Conservation (phyloP, 169 alveolate genomes). For the Eimeria sp. region DNA sequence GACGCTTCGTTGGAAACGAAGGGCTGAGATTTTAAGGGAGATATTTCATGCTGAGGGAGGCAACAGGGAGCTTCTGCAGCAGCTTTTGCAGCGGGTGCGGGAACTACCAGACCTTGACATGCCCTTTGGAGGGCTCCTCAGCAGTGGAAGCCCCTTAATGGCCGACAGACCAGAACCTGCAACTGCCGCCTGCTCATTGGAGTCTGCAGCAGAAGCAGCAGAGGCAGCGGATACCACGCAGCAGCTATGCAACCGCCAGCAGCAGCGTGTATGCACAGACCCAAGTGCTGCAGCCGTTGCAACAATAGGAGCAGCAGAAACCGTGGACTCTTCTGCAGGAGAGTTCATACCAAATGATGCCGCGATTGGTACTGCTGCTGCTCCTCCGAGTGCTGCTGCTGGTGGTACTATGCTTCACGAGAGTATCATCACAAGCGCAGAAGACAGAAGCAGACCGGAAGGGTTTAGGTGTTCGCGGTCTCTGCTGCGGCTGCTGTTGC, state of each 20-base stretch:
- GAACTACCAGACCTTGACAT: slow-evolving; percentile 39
- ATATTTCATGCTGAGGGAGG: slow-evolving; percentile 55
- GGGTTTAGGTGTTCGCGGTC: slow-evolving; percentile 73
- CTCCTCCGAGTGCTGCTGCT: slow-evolving; percentile 5
- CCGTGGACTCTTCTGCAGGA: neutral
- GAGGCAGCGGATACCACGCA: neutral
- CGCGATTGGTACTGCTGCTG: slow-evolving; percentile 16
- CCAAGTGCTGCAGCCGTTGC: neutral
- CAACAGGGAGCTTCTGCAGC: slow-evolving; percentile 27
- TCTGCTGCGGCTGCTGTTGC: slow-evolving; percentile 72
- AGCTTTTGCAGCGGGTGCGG: slow-evolving; percentile 51
- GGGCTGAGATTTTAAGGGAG: slow-evolving; percentile 2
- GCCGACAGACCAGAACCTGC: neutral
- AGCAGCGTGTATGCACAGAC: neutral
- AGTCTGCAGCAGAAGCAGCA: neutral
- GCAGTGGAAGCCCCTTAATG: neutral
- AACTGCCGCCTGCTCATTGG: neutral
- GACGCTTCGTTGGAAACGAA: neutral
- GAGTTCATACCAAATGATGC: neutral
- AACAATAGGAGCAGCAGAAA: neutral
- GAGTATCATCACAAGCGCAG: neutral
- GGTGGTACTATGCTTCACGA: neutral
- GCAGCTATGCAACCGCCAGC: slow-evolving; percentile 21
- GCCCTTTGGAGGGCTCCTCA: slow-evolving; percentile 8
- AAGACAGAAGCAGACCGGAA: neutral